These are phyloP conservation scores for Taphrina wiesneri DNA, from an alignment of 1,139 yeast genomes.

Conservation along the genomic window DNA sequence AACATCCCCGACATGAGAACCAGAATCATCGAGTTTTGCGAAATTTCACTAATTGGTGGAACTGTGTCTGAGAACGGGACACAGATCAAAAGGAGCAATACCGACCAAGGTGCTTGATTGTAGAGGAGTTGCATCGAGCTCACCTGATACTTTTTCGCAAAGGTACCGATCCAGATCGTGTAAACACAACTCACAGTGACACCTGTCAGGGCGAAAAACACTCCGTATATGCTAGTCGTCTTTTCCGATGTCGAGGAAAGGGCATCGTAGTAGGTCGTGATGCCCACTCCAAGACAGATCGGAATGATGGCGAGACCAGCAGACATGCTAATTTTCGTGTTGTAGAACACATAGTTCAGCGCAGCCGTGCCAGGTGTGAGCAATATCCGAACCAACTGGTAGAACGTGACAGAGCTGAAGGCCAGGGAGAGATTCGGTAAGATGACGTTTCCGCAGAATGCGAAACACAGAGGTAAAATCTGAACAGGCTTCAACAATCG, in stretches of 20 bases:
- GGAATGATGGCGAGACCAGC: slow-evolving; percentile 22
- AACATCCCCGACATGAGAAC: slow-evolving; percentile 28
- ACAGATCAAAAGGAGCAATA: slow-evolving; percentile 12
- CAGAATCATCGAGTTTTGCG: slow-evolving; percentile 15
- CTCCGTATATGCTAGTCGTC: slow-evolving; percentile 28
- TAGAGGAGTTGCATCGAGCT: slow-evolving; percentile 32
- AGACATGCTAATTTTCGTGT: slow-evolving; percentile 16
- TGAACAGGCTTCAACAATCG: slow-evolving; percentile 10
- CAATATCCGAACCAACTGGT: slow-evolving; percentile 31
- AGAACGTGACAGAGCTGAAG: slow-evolving; percentile 25
- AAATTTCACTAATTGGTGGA: slow-evolving; percentile 17
- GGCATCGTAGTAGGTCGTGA: slow-evolving; percentile 31
- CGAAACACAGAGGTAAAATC: slow-evolving; percentile 32
- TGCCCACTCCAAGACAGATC: slow-evolving; percentile 28
- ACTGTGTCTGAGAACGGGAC: slow-evolving; percentile 30
- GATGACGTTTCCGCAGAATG: slow-evolving; percentile 33
- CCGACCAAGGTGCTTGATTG: slow-evolving; percentile 32
- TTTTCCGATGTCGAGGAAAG: slow-evolving; percentile 9
- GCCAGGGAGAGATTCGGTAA: slow-evolving; percentile 31
- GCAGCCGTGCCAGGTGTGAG: slow-evolving; percentile 30
- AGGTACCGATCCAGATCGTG: slow-evolving; percentile 34
- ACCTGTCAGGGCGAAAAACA: slow-evolving; percentile 25
- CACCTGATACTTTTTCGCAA: slow-evolving; percentile 27
- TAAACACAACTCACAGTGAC: slow-evolving; percentile 30
- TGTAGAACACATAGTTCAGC: slow-evolving; percentile 30